Conservation (phyloP, 208 protist genomes). For the Crithidia thermophila region DNA sequence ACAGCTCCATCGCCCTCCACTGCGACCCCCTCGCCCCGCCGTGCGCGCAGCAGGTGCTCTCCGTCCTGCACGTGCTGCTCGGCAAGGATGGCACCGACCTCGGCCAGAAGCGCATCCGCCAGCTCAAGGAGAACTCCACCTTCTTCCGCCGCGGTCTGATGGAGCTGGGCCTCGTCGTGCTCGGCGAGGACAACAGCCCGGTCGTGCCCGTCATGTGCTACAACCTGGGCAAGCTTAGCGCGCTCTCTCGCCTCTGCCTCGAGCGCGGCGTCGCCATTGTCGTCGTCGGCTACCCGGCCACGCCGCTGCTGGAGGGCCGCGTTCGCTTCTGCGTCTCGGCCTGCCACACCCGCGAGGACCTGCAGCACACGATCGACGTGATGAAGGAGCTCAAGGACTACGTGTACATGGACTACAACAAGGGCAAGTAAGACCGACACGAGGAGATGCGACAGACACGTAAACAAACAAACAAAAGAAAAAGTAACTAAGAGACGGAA, state of each 20-base stretch:
- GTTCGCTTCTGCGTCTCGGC: constrained; percentile 93
- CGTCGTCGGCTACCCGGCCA: constrained; percentile 98
- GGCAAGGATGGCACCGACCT: constrained; percentile 92
- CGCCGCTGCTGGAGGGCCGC: constrained; percentile 90
- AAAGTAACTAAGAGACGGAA: background rate
- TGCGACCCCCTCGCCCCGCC: constrained; percentile 84
- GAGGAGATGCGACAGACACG: too few species aligned
- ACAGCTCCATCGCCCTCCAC: constrained; percentile 72
- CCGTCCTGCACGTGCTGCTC: constrained; percentile 86
- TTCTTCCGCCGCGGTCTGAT: constrained; percentile 88
- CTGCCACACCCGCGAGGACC: constrained; percentile 94
- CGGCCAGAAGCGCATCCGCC: constrained; percentile 75
- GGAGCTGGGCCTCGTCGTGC: constrained; percentile 79
- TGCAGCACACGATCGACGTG: constrained; percentile 90
- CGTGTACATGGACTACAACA: constrained; percentile 77
- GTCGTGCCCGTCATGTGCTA: constrained; percentile 97
- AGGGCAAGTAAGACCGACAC: constrained; percentile 19
- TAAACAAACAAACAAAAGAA: background rate
- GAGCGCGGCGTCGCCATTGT: constrained; percentile 94
- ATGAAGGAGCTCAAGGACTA: constrained; percentile 81
- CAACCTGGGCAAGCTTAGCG: constrained; percentile 91
- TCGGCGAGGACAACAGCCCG: constrained; percentile 93
- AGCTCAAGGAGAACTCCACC: constrained; percentile 84
- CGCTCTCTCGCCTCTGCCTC: constrained; percentile 87
- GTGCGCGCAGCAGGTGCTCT: constrained; percentile 91